Percentiles rank a stretch among this genome's conserved stretches.
phyloP scores from a whole-genome alignment of 495 filamentous ascomycete genomes.

The Daldinia childiae region DNA sequence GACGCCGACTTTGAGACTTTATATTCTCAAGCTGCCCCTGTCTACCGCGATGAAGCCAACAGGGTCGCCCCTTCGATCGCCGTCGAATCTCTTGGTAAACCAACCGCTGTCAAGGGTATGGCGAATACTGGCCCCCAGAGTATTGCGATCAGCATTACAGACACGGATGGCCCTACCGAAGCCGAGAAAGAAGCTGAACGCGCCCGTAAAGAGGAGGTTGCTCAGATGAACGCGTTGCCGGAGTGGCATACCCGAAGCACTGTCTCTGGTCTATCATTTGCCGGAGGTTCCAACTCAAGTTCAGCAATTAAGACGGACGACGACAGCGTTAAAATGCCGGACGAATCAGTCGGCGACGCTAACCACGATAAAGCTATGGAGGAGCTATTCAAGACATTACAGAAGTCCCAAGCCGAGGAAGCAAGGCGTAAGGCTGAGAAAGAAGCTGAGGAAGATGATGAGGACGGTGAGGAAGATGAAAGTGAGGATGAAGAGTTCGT shows the following conservation, averaged over 20 bases:
- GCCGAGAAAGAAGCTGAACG: conserved; percentile 77
- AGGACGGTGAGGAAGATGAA: conserved; percentile 54
- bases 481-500: conserved; percentile 54
- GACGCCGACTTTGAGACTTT: conserved; percentile 88
- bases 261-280: conserved; percentile 62
- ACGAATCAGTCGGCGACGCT: conserved; percentile 52
- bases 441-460: conserved; percentile 60
- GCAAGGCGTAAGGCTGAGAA: conserved; percentile 56
- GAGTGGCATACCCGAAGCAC: conserved; percentile 91
- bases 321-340: conserved; percentile 55
- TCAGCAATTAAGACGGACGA: conserved; percentile 62
- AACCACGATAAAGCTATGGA: conserved; percentile 55
- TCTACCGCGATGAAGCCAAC: conserved; percentile 67
- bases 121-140: conserved; percentile 72
- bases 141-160: conserved; percentile 81
- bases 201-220: conserved; percentile 75
- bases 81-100: conserved; percentile 57
- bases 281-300: conserved; percentile 50
- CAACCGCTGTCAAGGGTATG: conserved; percentile 76
- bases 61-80: conserved; percentile 67
- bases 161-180: conserved; percentile 75
- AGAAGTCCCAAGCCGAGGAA: conserved; percentile 62
- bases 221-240: conserved; percentile 85
- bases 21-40: conserved; percentile 64
- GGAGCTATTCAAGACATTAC: conserved; percentile 62